Evolutionary conservation across 2,329 filamentous ascomycete species (phyloP).

Genomic region (Verticillium dahliae): DNA sequence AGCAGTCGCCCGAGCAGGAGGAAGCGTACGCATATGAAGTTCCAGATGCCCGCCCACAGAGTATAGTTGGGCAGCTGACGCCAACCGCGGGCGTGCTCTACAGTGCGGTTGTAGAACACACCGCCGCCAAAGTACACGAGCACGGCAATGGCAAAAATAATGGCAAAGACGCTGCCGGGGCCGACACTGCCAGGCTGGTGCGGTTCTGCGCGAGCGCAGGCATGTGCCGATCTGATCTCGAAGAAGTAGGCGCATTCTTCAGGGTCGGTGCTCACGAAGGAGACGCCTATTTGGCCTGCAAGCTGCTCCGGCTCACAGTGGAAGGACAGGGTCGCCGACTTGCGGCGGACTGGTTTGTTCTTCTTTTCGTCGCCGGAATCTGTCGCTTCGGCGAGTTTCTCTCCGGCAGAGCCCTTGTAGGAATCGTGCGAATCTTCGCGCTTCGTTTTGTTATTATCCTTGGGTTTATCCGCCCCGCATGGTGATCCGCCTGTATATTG

Average conservation of each 20-base stretch:
- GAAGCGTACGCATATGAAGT: constrained; percentile 70
- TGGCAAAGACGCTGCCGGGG: constrained; percentile 73
- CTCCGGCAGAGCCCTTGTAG: constrained; percentile 24
- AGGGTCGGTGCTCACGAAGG: constrained; percentile 75
- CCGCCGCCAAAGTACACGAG: constrained; percentile 87
- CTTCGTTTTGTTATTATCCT: background rate
- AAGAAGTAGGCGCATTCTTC: constrained; percentile 96
- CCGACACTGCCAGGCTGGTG: constrained; percentile 67
- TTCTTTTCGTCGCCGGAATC: constrained; percentile 25
- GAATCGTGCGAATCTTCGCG: constrained; percentile 12
- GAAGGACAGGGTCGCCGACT: constrained; percentile 86
- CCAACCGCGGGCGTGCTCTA: constrained; percentile 92
- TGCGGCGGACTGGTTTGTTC: constrained; percentile 40
- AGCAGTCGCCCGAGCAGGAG: constrained; percentile 21
- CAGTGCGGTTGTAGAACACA: constrained; percentile 90
- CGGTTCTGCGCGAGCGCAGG: constrained; percentile 63
- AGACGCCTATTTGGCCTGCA: constrained; percentile 60
- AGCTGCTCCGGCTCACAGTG: constrained; percentile 82
- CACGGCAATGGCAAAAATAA: constrained; percentile 72
- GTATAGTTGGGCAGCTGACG: constrained; percentile 90
- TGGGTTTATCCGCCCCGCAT: constrained; percentile 46
- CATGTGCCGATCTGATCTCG: constrained; percentile 78
- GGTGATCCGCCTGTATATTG: constrained; percentile 74
- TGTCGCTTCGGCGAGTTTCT: constrained; percentile 21
- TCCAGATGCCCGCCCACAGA: constrained; percentile 83